phyloP scores from a whole-genome alignment of 768 basidiomycete genomes.

The Cystobasidium tubakii region DNA sequence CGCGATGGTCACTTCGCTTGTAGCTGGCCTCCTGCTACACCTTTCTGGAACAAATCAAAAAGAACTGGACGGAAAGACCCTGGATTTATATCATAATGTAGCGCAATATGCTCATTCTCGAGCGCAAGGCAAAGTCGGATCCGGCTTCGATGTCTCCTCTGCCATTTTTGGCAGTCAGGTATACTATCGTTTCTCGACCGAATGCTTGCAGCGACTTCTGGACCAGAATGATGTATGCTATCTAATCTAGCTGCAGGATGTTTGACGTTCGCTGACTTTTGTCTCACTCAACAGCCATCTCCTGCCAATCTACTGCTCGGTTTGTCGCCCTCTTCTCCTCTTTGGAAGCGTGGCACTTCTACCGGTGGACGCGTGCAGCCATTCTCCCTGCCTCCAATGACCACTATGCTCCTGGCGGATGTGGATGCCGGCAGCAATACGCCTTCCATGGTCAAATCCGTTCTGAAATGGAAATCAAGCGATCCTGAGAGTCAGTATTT shows the following conservation, averaged over 20 bases:
- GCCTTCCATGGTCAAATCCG: slow-evolving; percentile 84
- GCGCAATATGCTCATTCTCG: slow-evolving; percentile 92
- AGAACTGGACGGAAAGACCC: slow-evolving; percentile 51
- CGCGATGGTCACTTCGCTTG: slow-evolving; percentile 89
- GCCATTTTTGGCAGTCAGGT: slow-evolving; percentile 92
- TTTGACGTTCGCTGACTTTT: background rate
- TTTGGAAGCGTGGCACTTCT: slow-evolving; percentile 62
- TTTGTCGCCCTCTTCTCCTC: slow-evolving; percentile 59
- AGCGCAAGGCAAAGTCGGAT: slow-evolving; percentile 96
- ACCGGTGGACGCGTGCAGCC: slow-evolving; percentile 53
- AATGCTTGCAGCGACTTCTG: slow-evolving; percentile 53
- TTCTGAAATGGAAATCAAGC: slow-evolving; percentile 77
- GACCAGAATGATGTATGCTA: slow-evolving; percentile 53
- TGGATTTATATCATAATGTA: slow-evolving; percentile 71
- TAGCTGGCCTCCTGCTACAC: slow-evolving; percentile 74
- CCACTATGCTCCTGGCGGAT: slow-evolving; percentile 83
- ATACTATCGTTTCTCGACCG: slow-evolving; percentile 78
- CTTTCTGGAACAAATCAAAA: background rate
- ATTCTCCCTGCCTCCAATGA: slow-evolving; percentile 75
- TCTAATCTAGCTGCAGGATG: background rate
- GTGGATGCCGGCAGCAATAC: slow-evolving; percentile 95
- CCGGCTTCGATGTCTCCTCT: slow-evolving; percentile 90
- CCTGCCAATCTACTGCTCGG: slow-evolving; percentile 53
- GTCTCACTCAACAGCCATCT: slow-evolving; percentile 41
- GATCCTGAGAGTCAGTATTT: slow-evolving; percentile 49